A percentile compares a stretch with the other conserved stretches of the same genome.
phyloP scores from a whole-genome alignment of 441 rosid genomes.

The Cnidoscolus chayamansa region DNA sequence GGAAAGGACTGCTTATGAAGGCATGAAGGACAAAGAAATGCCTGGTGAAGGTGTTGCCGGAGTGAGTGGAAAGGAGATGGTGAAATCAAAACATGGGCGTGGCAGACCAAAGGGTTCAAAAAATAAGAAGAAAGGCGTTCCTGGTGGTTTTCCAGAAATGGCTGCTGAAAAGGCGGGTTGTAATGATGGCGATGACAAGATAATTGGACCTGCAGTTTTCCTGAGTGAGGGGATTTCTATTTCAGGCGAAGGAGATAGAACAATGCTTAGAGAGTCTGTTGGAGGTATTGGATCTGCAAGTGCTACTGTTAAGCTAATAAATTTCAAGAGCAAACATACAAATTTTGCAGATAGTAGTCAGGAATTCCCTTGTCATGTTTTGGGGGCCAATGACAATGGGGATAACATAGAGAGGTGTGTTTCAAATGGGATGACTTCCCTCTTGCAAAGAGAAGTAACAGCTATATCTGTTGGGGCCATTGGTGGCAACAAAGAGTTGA shows the following conservation, averaged over 20 bases:
- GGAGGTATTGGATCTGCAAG: neutral
- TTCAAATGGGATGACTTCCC: neutral
- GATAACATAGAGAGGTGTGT: neutral
- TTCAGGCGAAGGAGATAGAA: neutral
- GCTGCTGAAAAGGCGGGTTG: neutral
- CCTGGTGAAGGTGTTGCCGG: slow-evolving; percentile 9
- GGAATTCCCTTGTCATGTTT: neutral
- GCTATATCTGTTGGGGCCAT: neutral
- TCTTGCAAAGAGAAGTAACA: neutral
- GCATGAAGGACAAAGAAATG: slow-evolving; percentile 13
- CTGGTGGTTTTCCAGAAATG: slow-evolving; percentile 9
- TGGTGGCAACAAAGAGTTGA: slow-evolving; percentile 6
- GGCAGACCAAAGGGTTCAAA: slow-evolving; percentile 32
- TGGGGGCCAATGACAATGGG: neutral
- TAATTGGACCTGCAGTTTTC: neutral
- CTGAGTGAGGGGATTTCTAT: neutral
- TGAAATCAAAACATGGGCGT: slow-evolving; percentile 13
- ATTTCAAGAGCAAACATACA: neutral
- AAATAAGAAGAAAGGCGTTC: slow-evolving; percentile 6
- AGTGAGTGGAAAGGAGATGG: slow-evolving; percentile 10
- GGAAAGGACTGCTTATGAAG: slow-evolving; percentile 6
- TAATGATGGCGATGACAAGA: neutral
- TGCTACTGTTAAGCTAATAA: neutral
- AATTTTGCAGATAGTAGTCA: neutral
- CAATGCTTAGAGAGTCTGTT: neutral